Base-by-base conservation (phyloP, 2,329 filamentous ascomycete species). In the Dothidotthia symphoricarpi region DNA sequence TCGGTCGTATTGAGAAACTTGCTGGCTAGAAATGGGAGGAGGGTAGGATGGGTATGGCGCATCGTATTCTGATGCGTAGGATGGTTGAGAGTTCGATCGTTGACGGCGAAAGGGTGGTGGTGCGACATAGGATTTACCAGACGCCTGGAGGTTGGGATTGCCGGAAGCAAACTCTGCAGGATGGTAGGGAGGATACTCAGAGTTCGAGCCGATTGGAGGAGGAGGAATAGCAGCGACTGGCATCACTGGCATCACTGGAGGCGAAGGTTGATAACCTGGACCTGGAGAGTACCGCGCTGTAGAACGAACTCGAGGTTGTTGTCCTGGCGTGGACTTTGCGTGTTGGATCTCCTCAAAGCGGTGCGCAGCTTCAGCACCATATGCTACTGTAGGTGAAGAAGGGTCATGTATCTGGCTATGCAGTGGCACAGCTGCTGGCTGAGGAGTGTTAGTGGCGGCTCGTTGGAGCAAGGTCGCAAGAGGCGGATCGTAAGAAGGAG, bases 401-500 rank as follows among this genome's bases (percentile, higher is more conserved):
- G 38, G 40, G 4, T 32, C 34, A 27, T 43, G 32, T 14, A 13
- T 17, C 24, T 25, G 41, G 28, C 25, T 38, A 32, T 32, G 38
- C 9, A 45, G 19, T 15, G 48, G 52, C 9, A 34, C 31, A 24
- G 40, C 31, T 39, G 45, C 37, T 41, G 58, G 54, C 59, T 65
- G 58, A 22, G 49, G 53, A 16, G 57, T 36, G 57, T 66, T 58
- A 66, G 63, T 63, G 31, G 38, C 40, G 42, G 63, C 49, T 24
- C 49, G 57, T 28, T 51, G 54, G 33, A 64, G 47, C 27, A 64
- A 36, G 16, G 60, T 49, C 33, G 63, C 63, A 43, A 63, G 47
- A 52, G 62, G 63, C 49, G 63, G 62, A 41, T 64, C 60, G 36
- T 57, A 61, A 44, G 63, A 64, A 6, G 62, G 62, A 43, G 52